These are phyloP conservation scores for Candida awuae DNA, from an alignment of 805 yeast genomes.

Conservation along the genomic window DNA sequence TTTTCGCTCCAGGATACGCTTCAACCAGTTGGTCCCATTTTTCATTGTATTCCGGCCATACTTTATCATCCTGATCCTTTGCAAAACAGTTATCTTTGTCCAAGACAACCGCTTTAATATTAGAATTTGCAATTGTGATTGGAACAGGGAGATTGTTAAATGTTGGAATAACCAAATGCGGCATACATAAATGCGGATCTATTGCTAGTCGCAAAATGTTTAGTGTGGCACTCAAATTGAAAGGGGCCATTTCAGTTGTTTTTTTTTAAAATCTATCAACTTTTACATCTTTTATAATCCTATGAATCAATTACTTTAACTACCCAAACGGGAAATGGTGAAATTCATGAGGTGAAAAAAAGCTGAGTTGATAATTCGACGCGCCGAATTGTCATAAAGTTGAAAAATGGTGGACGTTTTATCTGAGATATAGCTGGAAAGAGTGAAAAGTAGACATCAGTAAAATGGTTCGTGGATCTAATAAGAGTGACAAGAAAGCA, in stretches of 20 bases:
- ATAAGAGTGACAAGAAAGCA: too few species aligned
- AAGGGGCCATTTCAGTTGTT: slow-evolving; percentile 19
- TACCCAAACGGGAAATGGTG: too few species aligned
- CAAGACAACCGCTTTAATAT: slow-evolving; percentile 68
- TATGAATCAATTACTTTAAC: too few species aligned
- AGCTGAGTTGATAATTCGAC: neutral
- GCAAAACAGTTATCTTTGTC: slow-evolving; percentile 97
- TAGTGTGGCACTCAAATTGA: slow-evolving; percentile 68
- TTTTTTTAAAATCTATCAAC: neutral
- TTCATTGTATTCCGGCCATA: slow-evolving; percentile 63
- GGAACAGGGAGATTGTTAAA: slow-evolving; percentile 27
- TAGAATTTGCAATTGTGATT: slow-evolving; percentile 14
- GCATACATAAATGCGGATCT: slow-evolving; percentile 63
- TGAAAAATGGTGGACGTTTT: too few species aligned
- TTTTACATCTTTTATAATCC: too few species aligned
- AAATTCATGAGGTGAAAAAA: neutral
- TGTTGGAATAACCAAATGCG: slow-evolving; percentile 56
- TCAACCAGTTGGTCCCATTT: slow-evolving; percentile 48
- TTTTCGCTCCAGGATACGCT: slow-evolving; percentile 52
- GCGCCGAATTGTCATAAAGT: too few species aligned
- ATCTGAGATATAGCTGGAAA: too few species aligned
- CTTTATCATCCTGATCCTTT: slow-evolving; percentile 64
- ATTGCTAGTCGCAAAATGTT: slow-evolving; percentile 52
- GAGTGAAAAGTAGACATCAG: too few species aligned
- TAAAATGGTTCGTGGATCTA: too few species aligned